Conservation (phyloP, 148 eudicot genomes). For the Silene conica region DNA sequence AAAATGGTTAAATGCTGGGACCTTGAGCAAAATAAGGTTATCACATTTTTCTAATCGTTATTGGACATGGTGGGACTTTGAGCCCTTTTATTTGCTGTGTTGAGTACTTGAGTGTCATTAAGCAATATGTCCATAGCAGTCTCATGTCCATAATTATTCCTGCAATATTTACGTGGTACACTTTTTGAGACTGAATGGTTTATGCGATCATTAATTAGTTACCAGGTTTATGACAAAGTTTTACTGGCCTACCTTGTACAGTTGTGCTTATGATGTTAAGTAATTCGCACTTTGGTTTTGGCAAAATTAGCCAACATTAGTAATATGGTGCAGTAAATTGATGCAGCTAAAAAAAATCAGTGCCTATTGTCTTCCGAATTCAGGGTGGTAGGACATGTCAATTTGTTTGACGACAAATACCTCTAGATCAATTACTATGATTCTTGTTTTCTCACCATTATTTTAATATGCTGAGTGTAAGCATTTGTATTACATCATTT, state of each 20-base stretch:
- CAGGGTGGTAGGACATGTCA: not conserved
- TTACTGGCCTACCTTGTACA: not conserved
- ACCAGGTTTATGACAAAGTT: not conserved
- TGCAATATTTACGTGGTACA: not conserved
- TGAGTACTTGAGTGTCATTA: too few species aligned
- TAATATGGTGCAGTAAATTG: not conserved
- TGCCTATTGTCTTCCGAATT: not conserved
- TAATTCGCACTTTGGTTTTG: not conserved
- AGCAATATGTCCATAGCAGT: not conserved
- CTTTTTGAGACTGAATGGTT: not conserved
- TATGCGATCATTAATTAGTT: not conserved
- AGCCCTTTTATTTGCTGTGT: not conserved
- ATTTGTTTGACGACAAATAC: not conserved
- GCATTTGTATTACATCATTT: not conserved
- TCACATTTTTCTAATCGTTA: not conserved
- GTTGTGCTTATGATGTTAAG: not conserved
- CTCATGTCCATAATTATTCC: not conserved
- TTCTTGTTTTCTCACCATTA: not conserved
- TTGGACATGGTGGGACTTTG: not conserved
- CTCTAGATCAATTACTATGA: not conserved
- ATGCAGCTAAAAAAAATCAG: not conserved
- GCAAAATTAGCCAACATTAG: not conserved
- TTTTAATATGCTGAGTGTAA: not conserved
- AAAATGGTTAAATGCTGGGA: constrained; percentile 99
- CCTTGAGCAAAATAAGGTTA: constrained; percentile 97